A percentile compares a stretch with the other conserved stretches of the same genome.
phyloP scores from a whole-genome alignment of 2,329 filamentous ascomycete genomes.

The Cladosporium sphaerospermum region DNA sequence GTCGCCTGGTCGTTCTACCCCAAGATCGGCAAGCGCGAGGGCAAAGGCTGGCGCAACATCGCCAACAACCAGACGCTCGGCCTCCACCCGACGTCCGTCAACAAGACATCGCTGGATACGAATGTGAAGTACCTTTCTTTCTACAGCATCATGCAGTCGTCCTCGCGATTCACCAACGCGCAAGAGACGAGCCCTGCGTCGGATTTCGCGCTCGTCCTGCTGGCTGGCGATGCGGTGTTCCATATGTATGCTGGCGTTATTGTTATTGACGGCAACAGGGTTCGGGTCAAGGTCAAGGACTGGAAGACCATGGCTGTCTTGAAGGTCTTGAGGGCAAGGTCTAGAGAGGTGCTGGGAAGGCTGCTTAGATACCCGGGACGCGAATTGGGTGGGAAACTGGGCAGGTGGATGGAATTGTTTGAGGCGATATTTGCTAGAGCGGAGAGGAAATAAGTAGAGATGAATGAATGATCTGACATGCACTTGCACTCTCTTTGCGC shows the following conservation, averaged over 20 bases:
- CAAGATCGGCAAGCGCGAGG: conserved; percentile 77
- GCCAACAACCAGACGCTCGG: conserved; percentile 88
- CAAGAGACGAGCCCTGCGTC: conserved; percentile 65
- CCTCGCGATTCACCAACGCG: conserved; percentile 75
- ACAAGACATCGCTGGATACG: conserved; percentile 52
- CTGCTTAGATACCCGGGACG: conserved; percentile 55
- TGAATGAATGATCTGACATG: too few species aligned
- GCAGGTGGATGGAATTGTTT: conserved; percentile 37
- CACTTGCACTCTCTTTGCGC: too few species aligned
- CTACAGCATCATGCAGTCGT: conserved; percentile 95
- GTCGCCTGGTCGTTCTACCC: conserved; percentile 95
- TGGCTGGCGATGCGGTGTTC: conserved; percentile 84
- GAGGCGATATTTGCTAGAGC: conserved; percentile 24
- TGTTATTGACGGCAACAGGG: conserved; percentile 77
- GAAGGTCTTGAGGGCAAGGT: conserved; percentile 66
- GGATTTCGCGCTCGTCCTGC: conserved; percentile 72
- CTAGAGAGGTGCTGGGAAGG: conserved; percentile 68
- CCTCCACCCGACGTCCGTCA: conserved; percentile 82
- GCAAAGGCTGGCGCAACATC: conserved; percentile 83
- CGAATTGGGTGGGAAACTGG: conserved; percentile 34
- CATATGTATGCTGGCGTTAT: conserved; percentile 87
- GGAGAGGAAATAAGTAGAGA: conserved; percentile 1
- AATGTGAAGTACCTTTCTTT: conserved; percentile 77
- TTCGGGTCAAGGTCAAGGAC: conserved; percentile 74
- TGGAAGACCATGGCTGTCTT: conserved; percentile 91